Evolutionary conservation across 129 eudicot species (phyloP).

Genomic region (Flaveria ramosissima): DNA sequence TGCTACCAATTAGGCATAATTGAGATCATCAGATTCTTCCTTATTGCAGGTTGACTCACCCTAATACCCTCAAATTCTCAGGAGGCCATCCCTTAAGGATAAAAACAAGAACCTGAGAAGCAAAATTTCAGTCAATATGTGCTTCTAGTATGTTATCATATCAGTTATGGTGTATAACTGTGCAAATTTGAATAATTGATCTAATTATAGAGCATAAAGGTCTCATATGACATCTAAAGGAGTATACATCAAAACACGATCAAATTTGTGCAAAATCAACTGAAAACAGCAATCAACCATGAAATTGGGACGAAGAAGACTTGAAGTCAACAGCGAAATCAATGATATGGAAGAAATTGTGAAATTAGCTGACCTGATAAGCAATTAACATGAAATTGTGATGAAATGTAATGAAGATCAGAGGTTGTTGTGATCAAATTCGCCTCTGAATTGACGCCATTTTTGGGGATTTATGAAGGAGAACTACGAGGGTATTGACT

Average conservation of each 20-base stretch:
- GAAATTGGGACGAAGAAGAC: slow-evolving; percentile 26
- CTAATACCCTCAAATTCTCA: slow-evolving; percentile 11
- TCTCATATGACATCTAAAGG: not conserved
- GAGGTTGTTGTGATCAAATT: slow-evolving; percentile 12
- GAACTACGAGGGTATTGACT: slow-evolving; percentile 10
- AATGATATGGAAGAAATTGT: slow-evolving; percentile 1
- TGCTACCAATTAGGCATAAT: slow-evolving; percentile 20
- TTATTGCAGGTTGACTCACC: slow-evolving; percentile 18
- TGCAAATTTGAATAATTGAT: slow-evolving; percentile 7
- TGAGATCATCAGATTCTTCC: slow-evolving; percentile 15
- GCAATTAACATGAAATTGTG: not conserved
- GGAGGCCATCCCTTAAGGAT: slow-evolving; percentile 3
- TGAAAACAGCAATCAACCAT: slow-evolving; percentile 15
- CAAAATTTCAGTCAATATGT: slow-evolving; percentile 24
- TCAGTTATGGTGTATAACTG: not conserved
- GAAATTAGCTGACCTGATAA: slow-evolving; percentile 34
- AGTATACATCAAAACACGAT: not conserved
- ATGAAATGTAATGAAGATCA: slow-evolving; percentile 26
- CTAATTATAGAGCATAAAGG: slow-evolving; percentile 10
- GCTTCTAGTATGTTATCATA: not conserved
- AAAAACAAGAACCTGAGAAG: slow-evolving; percentile 19
- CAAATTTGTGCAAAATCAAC: not conserved
- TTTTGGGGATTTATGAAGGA: slow-evolving; percentile 33
- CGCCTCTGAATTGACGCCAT: slow-evolving; percentile 27
- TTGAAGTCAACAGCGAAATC: slow-evolving; percentile 34